These are phyloP conservation scores for Leptographium procerum DNA, from an alignment of 2,329 filamentous ascomycete species.

Conservation along the genomic window DNA sequence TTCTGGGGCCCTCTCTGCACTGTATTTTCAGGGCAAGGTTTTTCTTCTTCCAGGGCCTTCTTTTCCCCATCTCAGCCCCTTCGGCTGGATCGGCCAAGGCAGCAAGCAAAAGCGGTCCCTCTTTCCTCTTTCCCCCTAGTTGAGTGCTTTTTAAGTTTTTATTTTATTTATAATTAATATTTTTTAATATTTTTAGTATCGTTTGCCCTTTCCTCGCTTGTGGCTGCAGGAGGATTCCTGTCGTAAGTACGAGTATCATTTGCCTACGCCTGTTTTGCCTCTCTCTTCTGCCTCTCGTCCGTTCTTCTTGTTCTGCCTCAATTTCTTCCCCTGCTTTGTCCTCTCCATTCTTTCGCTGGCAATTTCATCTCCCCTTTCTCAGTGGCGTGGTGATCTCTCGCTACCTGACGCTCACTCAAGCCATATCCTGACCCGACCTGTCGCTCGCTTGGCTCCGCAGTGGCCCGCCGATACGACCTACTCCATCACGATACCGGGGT, in stretches of 20 bases:
- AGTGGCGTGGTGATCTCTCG: background rate
- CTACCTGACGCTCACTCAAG: background rate
- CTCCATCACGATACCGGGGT: background rate
- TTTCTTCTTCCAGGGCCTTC: background rate
- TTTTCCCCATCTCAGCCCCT: background rate
- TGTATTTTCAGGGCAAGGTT: background rate
- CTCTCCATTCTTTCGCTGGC: background rate
- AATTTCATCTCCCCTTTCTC: background rate
- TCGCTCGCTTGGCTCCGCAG: background rate
- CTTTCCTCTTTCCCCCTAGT: too few species aligned
- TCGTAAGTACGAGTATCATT: background rate
- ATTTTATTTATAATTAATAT: too few species aligned
- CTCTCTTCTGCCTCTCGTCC: background rate
- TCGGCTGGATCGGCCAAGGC: background rate
- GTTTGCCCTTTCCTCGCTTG: background rate
- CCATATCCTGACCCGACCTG: background rate
- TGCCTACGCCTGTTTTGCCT: background rate
- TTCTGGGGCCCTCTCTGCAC: background rate
- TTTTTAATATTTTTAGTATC: too few species aligned
- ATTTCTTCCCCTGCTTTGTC: background rate
- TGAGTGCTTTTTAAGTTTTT: background rate
- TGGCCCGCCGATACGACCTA: background rate
- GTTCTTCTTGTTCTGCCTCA: background rate
- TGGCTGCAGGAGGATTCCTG: too few species aligned
- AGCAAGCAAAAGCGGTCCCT: background rate